Evolutionary conservation across 208 protist species (phyloP).

Genomic region (Polymyxa betae): DNA sequence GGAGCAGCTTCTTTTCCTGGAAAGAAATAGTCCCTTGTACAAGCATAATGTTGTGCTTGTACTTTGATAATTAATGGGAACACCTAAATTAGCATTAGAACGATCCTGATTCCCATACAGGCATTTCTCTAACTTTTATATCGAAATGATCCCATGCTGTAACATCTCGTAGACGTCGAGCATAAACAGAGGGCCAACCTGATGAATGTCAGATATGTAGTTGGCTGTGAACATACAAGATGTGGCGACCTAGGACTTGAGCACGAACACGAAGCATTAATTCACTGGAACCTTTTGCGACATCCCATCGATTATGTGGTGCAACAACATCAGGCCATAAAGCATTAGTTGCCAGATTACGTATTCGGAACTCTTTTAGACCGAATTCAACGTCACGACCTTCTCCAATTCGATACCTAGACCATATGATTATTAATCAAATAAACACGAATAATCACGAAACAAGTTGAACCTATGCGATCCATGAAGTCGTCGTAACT

Average conservation of each 20-base stretch:
- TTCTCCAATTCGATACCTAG: slow-evolving; percentile 26
- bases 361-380: slow-evolving; percentile 18
- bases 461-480: background rate
- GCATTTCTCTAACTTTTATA: background rate
- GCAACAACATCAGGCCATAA: slow-evolving; percentile 15
- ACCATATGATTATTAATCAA: background rate
- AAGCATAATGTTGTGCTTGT: slow-evolving; percentile 11
- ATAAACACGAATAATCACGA: background rate
- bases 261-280: slow-evolving; percentile 2
- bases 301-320: slow-evolving; percentile 12
- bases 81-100: background rate
- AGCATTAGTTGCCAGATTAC: slow-evolving; percentile 27
- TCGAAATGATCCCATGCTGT: slow-evolving; percentile 43
- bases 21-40: slow-evolving; percentile 20
- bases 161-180: background rate
- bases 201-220: background rate
- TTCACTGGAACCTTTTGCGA: background rate
- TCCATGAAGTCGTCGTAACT: background rate
- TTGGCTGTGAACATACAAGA: background rate
- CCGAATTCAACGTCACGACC: slow-evolving; percentile 31
- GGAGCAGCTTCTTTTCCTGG: background rate
- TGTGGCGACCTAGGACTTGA: background rate
- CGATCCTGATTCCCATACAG: background rate
- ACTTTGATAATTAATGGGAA: slow-evolving; percentile 53
- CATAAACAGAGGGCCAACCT: background rate